Conservation (phyloP, 495 filamentous ascomycete genomes). For the Xylaria bambusicola region DNA sequence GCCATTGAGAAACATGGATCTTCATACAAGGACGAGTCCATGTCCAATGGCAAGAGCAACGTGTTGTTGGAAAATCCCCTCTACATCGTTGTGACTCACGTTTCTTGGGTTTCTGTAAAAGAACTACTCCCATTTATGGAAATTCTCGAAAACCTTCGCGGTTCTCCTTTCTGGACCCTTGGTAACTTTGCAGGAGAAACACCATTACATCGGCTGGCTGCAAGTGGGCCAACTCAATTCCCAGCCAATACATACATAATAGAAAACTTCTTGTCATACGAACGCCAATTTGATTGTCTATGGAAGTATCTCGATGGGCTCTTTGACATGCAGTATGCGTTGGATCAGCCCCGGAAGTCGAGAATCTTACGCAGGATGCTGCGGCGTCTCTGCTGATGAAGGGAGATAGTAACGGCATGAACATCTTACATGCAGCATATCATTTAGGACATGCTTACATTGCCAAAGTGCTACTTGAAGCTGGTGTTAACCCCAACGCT, state of each 20-base stretch:
- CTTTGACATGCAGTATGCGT: constrained; percentile 17
- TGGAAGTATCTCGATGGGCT: constrained; percentile 6
- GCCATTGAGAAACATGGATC: constrained; percentile 18
- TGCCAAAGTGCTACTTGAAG: constrained; percentile 10
- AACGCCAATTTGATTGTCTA: not conserved
- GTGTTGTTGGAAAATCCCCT: not conserved
- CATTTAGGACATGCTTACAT: constrained; percentile 7
- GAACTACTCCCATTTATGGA: not conserved
- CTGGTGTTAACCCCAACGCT: constrained; percentile 16
- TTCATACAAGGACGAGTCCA: constrained; percentile 10
- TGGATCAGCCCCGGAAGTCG: constrained; percentile 5
- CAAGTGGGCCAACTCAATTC: not conserved
- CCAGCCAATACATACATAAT: not conserved
- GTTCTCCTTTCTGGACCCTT: not conserved
- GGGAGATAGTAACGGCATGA: constrained; percentile 5
- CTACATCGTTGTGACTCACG: not conserved
- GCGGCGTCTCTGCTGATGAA: not conserved
- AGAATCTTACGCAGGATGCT: not conserved
- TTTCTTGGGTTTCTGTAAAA: not conserved
- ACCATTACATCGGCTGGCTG: constrained; percentile 4
- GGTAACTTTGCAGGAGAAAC: not conserved
- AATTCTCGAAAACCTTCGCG: not conserved
- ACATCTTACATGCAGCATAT: constrained; percentile 15
- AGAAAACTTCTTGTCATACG: not conserved
- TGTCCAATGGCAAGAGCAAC: constrained; percentile 1